Evolutionary conservation across 2,329 filamentous ascomycete genomes (phyloP), one percentile per base, ranked within the genome.

Genomic region (Scortechinia acanthostroma): DNA sequence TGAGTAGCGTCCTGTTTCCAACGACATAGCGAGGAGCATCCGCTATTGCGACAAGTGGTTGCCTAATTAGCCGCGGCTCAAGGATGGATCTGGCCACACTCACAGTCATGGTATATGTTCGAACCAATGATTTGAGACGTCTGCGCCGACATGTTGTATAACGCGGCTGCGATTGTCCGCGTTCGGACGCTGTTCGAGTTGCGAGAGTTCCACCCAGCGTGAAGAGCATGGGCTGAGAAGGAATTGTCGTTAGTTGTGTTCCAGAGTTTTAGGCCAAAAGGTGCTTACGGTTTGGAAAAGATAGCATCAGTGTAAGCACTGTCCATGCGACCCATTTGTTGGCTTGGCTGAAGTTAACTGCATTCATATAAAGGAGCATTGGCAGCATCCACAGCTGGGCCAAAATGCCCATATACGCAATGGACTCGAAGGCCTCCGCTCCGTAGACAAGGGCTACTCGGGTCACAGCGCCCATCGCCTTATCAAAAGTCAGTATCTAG

Each of bases 181-280:
- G 75, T 77, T 10, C 80, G 68, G 6, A 86, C 77, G 1, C 73
- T 69, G 49, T 80, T 79, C 2, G 77, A 74, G 53, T 85, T 86
- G 43, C 75, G 65, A 2, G 65, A 69, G 50, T 66, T 68, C 67
- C 69, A 73, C 19, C 56, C 66, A 3, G 71, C 70, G 49, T 72
- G 67, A 28, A 74, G 70, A 0, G 70, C 64, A 46, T 75, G 69
- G 2, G 66, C 60, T 66, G 48, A 5, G n/a, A n/a, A n/a, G n/a
- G n/a, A n/a, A n/a, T 22, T 20, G 43, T 30, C 1, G 45, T 2
- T 20, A 14, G 30, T 20, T 51, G n/a, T 52, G 44, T 40, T 48
- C 48, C 45, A 47, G 45, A 4, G 51, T 23, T n/a, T 28, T 48
- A n/a, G 30, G 47, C 20, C 10, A 51, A 42, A 3, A 47, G 45